Base-by-base conservation (phyloP, 192 early-diverging fungal species). In the Coemansia sp. region DNA sequence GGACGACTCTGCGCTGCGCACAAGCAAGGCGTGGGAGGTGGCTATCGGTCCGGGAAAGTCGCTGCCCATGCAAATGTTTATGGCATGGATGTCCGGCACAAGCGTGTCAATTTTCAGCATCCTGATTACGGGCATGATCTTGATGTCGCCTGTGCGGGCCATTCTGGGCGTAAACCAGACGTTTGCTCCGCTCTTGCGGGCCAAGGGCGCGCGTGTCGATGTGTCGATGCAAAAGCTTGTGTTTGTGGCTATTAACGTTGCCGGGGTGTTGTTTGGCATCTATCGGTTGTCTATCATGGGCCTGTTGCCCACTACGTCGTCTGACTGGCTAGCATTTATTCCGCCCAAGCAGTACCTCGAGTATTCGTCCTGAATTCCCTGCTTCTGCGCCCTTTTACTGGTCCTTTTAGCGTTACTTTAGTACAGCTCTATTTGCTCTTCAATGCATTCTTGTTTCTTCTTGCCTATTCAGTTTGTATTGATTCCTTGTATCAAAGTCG, bases 81-180 rank as follows among this genome's bases (percentile, higher is more conserved):
- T 99, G 98, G 86, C 98, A 23, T 98, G 92, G 84, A 99, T 99
- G 98, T 92, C 89, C 21, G 98, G 98, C 58, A 98, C 92, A 71
- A 71, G 86, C 53, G 90, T 99, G 34, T 95, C 97, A 64, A 97
- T 98, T 56, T 99, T 95, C 64, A 89, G 86, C 37, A 94, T 99
- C 25, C 87, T 98, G 74, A 90, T 98, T 34, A 95, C 93, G 4
- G 94, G 86, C 12, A 99, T 98, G 96, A 87, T 98, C 22, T 87
- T 99, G 58, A 92, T 87, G 70, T 88, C 93, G 21, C 90, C 93
- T 42, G 61, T 91, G 19, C 87, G 87, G 62, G 88, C 91, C 3
- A 86, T 97, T 15, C 72, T 91, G 73, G 72, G 77, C 37, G 85
- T 91, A 37, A 83, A 87, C 20, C 71, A 88, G 85, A 68, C 86